Evolutionary conservation across 2,329 filamentous ascomycete genomes (phyloP), one percentile per base, ranked within the genome.

Genomic region (Pyrenophora teres): DNA sequence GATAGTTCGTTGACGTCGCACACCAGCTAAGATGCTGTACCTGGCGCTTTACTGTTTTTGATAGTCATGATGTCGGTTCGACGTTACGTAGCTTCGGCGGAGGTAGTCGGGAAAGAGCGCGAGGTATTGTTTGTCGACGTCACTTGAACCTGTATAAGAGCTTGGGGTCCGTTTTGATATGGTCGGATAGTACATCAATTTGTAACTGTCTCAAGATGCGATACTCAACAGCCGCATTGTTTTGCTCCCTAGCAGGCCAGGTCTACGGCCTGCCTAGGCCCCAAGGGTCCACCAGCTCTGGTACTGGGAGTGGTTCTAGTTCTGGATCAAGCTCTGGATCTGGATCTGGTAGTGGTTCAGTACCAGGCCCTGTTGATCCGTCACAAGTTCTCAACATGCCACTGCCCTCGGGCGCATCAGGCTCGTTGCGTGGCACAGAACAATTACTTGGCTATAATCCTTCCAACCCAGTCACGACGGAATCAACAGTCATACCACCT

Each of bases 371-470:
- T 27, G 46, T 55, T 15, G 54, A 57, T 32, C 46, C 57, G 10
- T 52, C 51, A 5, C 46, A 47, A 13, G 50, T 48, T 18, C 31
- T 40, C 12, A 49, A 52, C 5, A 47, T 54, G 15, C 52, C 52
- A 8, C 39, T 58, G 27, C 72, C 74, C 10, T 53, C 68, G 18
- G 72, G 65, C 23, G 64, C 68, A 31, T 70, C 65, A 23, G 74
- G 74, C n/a, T 68, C 60, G 2, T 60, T 74, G 6, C 65, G 73
- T 31, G 74, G 73, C 2, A 59, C 68, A 3, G 55, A 60, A 3
- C 58, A 61, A 9, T 60, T 76, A 6, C 54, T 60, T 10, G 74
- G 74, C 4, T 74, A 69, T 52, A 67, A 65, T 31, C 49, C 71
- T n/a, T 63, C 63, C 2, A 70, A 70, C 25, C 59, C 64, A 8